Evolutionary conservation across 2,329 filamentous ascomycete genomes (phyloP), one percentile per base, ranked within the genome.

Genomic region (Karstenula rhodostoma): DNA sequence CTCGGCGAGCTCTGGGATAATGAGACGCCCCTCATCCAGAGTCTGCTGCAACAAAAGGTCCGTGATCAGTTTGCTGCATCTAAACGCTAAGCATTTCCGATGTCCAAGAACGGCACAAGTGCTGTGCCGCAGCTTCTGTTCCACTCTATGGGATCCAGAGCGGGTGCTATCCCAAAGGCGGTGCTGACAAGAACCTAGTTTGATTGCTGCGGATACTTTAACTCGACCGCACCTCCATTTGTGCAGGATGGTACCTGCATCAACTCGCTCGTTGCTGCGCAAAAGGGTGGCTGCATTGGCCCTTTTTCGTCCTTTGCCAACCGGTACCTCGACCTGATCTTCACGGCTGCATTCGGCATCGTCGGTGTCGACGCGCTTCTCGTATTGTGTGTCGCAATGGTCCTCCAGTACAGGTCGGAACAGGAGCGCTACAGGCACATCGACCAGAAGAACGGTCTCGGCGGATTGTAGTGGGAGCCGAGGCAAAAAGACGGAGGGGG

Each of bases 351-450:
- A 57, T 95, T 95, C 75, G 92, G 90, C 63, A 88, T 94, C 76
- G 91, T 94, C 62, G 91, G 87, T 80, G 75, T 68, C 78, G 88
- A 93, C 72, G 85, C 85, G 44, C 72, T 92, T 54, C 82, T 94
- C 51, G 80, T 94, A 66, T 81, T 94, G 58, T 86, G 87, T 67
- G 88, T 90, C 13, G 89, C 90, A 32, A 93, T 92, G 78, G 83
- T 95, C 47, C 83, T 93, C 70, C 94, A 93, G 83, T 89, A 93
- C 70, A 88, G 91, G 73, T 91, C 90, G 79, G 92, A 95, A 81
- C 87, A 87, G 71, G 88, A 91, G 78, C 85, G 92, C 61, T 95
- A 93, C 80, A 86, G 88, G 60, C 85, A 91, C 73, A 94, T 95
- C 71, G 91, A 94, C 73, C 88, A 93, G 83, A 95, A 95, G 86